phyloP scores from a whole-genome alignment of 2,329 filamentous ascomycete genomes.

The Pyrenophora seminiperda region DNA sequence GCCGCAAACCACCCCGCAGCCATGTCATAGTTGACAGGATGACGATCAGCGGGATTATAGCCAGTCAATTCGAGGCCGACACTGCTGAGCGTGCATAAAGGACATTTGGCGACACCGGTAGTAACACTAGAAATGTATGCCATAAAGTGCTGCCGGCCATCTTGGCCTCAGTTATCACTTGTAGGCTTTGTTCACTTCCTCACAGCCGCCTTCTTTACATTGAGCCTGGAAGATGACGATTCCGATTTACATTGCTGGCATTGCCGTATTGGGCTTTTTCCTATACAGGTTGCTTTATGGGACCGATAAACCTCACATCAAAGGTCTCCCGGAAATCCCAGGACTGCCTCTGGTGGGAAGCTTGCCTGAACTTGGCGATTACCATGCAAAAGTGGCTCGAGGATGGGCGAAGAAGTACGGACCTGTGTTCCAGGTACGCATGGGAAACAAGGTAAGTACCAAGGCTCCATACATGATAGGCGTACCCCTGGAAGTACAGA shows the following conservation, averaged over 20 bases:
- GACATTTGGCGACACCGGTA: not conserved
- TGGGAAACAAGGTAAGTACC: constrained; percentile 68
- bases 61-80: constrained; percentile 13
- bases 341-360: constrained; percentile 56
- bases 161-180: not conserved
- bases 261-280: constrained; percentile 49
- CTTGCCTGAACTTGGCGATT: constrained; percentile 52
- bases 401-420: constrained; percentile 56
- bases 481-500: not conserved
- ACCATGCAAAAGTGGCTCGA: constrained; percentile 54
- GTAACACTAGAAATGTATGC: not conserved
- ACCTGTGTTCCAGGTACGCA: constrained; percentile 56
- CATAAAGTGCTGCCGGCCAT: constrained; percentile 13
- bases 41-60: not conserved
- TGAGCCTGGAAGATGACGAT: constrained; percentile 40
- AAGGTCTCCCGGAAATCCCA: constrained; percentile 54
- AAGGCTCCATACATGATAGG: not conserved
- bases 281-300: constrained; percentile 51
- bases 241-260: constrained; percentile 50
- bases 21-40: not conserved
- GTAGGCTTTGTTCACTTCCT: not conserved
- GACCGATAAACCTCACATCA: constrained; percentile 57
- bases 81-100: constrained; percentile 10
- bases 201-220: not conserved
- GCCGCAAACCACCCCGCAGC: constrained; percentile 11